A percentile compares a stretch with the other conserved stretches of the same genome.
These are phyloP conservation scores for Amanita polypyramis DNA, from an alignment of 768 basidiomycete genomes.

Conservation along the genomic window DNA sequence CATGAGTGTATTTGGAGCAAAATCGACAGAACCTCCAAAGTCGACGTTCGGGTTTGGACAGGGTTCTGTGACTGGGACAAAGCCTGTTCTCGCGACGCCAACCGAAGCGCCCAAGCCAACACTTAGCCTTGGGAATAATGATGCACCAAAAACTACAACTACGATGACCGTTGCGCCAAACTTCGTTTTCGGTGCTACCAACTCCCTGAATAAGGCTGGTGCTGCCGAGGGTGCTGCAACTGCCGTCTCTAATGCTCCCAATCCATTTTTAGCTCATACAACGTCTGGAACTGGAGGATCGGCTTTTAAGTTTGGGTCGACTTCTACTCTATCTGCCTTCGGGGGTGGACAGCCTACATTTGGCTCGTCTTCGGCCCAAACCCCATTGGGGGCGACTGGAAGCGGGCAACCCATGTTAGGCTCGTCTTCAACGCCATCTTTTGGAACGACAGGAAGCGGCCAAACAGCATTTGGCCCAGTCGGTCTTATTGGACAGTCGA, in stretches of 20 bases:
- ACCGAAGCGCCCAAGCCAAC: conserved; percentile 10
- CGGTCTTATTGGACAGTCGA: neutral
- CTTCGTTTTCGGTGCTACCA: conserved; percentile 4
- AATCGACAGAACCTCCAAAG: conserved; percentile 11
- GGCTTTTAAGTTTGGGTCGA: neutral
- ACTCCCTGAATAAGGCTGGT: conserved; percentile 10
- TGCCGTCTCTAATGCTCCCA: conserved; percentile 3
- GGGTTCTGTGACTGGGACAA: neutral
- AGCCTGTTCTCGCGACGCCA: neutral
- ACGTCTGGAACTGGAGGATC: neutral
- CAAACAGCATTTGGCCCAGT: neutral
- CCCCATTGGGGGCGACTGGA: neutral
- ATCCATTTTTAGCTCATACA: neutral
- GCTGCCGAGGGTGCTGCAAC: neutral
- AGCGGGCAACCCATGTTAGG: neutral
- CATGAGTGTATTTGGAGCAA: neutral
- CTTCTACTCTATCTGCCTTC: neutral
- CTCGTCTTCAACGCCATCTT: conserved; percentile 1
- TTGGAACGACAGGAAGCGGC: neutral
- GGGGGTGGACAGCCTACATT: conserved; percentile 1
- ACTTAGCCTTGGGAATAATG: conserved; percentile 7
- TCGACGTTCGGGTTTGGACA: conserved; percentile 9
- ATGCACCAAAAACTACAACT: neutral
- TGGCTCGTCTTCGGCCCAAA: neutral
- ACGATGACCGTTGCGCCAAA: conserved; percentile 3